Conservation (phyloP, 768 basidiomycete species). For the Terana coerulea region DNA sequence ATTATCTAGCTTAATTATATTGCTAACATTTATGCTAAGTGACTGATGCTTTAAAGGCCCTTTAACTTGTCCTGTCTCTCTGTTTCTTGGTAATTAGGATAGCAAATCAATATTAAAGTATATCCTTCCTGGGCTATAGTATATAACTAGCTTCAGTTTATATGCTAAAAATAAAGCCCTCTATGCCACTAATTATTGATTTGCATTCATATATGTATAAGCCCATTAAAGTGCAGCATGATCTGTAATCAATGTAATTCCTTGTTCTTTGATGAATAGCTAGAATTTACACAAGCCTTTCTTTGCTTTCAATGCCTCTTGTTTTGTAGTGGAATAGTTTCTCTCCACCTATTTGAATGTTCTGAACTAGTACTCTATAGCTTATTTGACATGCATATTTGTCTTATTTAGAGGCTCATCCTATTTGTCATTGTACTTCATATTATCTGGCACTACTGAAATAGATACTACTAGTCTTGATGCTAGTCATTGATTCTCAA, state of each 20-base stretch:
- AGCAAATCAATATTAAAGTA: constrained; percentile 32
- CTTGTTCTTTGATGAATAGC: constrained; percentile 34
- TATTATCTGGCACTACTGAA: no score
- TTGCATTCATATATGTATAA: constrained; percentile 22
- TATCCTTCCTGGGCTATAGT: constrained; percentile 29
- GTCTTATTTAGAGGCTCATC: no score
- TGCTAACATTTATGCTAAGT: background rate
- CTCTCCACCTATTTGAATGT: no score
- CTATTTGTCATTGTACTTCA: no score
- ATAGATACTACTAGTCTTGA: no score
- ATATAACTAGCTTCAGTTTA: constrained; percentile 24
- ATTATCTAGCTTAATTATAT: background rate
- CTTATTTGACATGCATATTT: no score
- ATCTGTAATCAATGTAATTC: constrained; percentile 22
- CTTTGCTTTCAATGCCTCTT: constrained; percentile 36
- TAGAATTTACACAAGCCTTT: constrained; percentile 36
- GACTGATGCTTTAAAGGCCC: background rate
- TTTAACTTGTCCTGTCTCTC: background rate
- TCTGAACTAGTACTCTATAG: no score
- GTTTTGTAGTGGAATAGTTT: constrained; percentile 37
- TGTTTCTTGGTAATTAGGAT: constrained; percentile 17
- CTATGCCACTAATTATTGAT: constrained; percentile 27
- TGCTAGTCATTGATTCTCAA: no score
- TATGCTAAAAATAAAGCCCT: constrained; percentile 31
- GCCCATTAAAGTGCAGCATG: constrained; percentile 25